Evolutionary conservation across 208 protist species (phyloP).

Genomic region (Leishmania aethiopica): DNA sequence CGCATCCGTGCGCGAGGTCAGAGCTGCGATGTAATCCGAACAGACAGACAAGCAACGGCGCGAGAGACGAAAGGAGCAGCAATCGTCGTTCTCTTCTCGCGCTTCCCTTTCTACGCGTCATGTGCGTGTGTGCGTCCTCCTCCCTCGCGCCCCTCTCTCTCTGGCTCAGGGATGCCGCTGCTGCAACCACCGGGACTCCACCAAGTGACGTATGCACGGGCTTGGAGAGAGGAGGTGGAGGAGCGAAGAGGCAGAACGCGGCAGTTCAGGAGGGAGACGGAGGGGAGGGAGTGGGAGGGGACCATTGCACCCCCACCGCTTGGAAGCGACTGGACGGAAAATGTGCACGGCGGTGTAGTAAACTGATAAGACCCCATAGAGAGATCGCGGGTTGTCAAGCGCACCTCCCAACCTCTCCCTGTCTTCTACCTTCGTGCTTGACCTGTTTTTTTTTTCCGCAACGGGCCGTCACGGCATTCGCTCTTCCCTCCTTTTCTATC

Average conservation of each 20-base stretch:
- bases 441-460: not conserved
- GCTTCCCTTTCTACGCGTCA: not conserved
- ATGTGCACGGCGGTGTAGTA: not conserved
- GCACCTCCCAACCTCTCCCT: not conserved
- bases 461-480: not conserved
- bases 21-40: not conserved
- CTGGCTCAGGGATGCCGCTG: not conserved
- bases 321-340: not conserved
- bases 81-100: not conserved
- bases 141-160: not conserved
- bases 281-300: not conserved
- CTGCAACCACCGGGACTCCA: not conserved
- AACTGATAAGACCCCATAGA: not conserved
- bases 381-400: not conserved
- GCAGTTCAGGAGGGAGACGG: not conserved
- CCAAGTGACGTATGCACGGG: not conserved
- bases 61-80: not conserved
- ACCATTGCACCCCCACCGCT: not conserved
- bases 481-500: not conserved
- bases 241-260: not conserved
- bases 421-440: not conserved
- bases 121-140: not conserved
- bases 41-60: not conserved
- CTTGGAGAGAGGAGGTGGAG: not conserved
- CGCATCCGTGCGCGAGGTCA: not conserved